These are phyloP conservation scores for Fusarium aywerte DNA, from an alignment of 2,329 filamentous ascomycete species.

Conservation along the genomic window DNA sequence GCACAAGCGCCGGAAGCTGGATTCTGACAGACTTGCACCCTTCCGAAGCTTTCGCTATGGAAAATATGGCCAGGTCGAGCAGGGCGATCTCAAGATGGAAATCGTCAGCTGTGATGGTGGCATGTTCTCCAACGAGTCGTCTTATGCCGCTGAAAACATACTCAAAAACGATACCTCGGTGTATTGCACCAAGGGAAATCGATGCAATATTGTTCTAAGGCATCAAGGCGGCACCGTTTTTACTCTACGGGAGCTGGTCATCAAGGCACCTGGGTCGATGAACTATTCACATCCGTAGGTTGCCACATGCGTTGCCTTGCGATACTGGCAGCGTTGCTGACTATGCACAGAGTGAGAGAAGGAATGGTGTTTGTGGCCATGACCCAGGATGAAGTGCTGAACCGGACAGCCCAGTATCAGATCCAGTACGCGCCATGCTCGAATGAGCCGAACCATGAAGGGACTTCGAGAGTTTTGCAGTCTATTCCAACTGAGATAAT, in stretches of 20 bases:
- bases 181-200: slow-evolving; percentile 89
- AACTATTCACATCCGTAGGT: slow-evolving; percentile 90
- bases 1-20: slow-evolving; percentile 76
- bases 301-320: slow-evolving; percentile 13
- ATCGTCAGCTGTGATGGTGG: slow-evolving; percentile 91
- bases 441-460: slow-evolving; percentile 33
- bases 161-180: slow-evolving; percentile 84
- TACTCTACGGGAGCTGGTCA: slow-evolving; percentile 83
- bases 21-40: slow-evolving; percentile 66
- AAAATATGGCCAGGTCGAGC: slow-evolving; percentile 85
- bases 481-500: slow-evolving; percentile 54
- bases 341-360: slow-evolving; percentile 77
- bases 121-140: slow-evolving; percentile 69
- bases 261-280: slow-evolving; percentile 79
- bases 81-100: slow-evolving; percentile 85
- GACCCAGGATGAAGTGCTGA: slow-evolving; percentile 79
- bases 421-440: slow-evolving; percentile 67
- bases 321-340: slow-evolving; percentile 28
- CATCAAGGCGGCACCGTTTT: slow-evolving; percentile 86
- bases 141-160: slow-evolving; percentile 81
- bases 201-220: slow-evolving; percentile 85
- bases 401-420: slow-evolving; percentile 78
- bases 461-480: slow-evolving; percentile 33
- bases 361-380: slow-evolving; percentile 93
- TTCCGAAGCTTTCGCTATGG: slow-evolving; percentile 80